Base-by-base conservation (phyloP, 192 early-diverging fungal species). In the Podila horticola region DNA sequence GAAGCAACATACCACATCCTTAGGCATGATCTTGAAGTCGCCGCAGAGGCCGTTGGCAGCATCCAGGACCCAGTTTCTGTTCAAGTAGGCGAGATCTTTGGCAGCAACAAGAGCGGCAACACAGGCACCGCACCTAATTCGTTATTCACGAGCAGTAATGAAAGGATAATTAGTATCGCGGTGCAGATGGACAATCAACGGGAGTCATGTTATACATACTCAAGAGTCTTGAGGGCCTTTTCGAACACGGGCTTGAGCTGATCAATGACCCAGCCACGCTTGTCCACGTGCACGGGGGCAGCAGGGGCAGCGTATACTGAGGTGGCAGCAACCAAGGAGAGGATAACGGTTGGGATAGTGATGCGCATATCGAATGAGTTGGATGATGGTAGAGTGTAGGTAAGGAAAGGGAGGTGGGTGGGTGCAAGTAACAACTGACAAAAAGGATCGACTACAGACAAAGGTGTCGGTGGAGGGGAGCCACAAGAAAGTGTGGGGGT, bases 1-100 rank as follows among this genome's bases (percentile, higher is more conserved):
- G 5, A 63, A 19, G 26, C 48, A 19, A 72, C 84, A 49, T 86
- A 84, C 85, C 13, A 87, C 86, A 52, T 85, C 86, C 55, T 66
- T 60, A 36, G 76, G 70, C 36, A 85, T 79, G 30, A 60, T 30
- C 34, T 74, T 77, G 5, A 75, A 82, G 20, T 75, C 68, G 19
- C 62, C 61, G 66, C 86, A 87, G 26, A 83, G 58, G 24, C 73
- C 73, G 5, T 33, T 74, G 12, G 83, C 66, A 6, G 81, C 74
- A 45, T 69, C 73, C 38, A 86, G 26, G 12, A 86, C 69, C 58
- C 85, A 73, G 34, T 74, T 75, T 62, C 83, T 83, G 51, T 85
- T 86, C 20, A 85, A 55, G 52, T 73, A 84, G 4, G 87, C 74
- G 29, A 88, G 57, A 29, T 82, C 84, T 52, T 88, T 88, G 52